These are phyloP conservation scores for Croton laevigatus DNA, from an alignment of 441 rosid species.

Conservation along the genomic window DNA sequence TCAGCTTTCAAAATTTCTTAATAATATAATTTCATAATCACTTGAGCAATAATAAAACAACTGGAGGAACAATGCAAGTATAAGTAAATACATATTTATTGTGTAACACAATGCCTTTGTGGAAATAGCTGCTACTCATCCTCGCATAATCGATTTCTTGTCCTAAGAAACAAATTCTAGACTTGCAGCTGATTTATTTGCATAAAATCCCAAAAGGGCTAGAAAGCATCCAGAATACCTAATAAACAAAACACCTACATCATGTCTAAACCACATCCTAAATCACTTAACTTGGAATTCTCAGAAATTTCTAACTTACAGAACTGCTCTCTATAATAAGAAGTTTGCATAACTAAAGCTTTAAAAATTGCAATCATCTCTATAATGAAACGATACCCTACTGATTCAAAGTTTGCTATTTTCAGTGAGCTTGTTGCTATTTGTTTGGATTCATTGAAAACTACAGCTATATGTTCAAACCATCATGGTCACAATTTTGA, in stretches of 20 bases:
- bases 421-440: not conserved
- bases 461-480: conserved; percentile 1
- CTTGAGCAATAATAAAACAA: not conserved
- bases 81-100: not conserved
- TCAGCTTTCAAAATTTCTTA: not conserved
- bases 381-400: too few relatives aligned
- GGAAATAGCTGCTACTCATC: not conserved
- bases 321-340: not conserved
- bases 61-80: not conserved
- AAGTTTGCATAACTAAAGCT: not conserved
- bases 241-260: not conserved
- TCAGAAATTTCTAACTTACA: not conserved
- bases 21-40: not conserved
- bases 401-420: too few relatives aligned
- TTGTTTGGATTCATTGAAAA: not conserved
- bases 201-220: not conserved
- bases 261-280: not conserved
- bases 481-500: conserved; percentile 8
- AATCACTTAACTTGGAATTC: not conserved
- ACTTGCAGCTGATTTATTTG: not conserved
- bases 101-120: not conserved
- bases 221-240: not conserved
- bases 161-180: not conserved
- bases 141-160: not conserved
- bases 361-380: not conserved